Conservation (phyloP, 2,329 filamentous ascomycete genomes). For the Arthroderma sp. region DNA sequence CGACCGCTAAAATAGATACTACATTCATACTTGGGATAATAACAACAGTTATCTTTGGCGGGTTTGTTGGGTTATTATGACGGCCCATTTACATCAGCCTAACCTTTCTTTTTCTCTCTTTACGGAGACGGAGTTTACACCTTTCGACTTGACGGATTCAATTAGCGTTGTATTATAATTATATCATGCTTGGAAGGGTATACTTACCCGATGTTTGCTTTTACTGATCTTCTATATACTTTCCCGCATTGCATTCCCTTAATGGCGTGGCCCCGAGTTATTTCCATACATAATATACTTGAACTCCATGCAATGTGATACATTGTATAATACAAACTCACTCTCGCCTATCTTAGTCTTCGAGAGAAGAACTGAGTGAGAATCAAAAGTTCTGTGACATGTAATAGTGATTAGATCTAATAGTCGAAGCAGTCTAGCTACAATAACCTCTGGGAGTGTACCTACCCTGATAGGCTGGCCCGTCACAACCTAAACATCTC, state of each 20-base stretch:
- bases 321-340: too few species aligned
- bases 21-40: neutral
- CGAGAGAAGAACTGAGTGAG: too few species aligned
- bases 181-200: neutral
- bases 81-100: neutral
- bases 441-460: neutral
- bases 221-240: neutral
- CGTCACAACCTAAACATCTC: slow-evolving; percentile 39
- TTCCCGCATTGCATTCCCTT: neutral
- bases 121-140: neutral
- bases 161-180: neutral
- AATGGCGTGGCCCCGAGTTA: neutral
- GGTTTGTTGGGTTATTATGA: neutral
- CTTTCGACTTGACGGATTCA: neutral
- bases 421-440: neutral
- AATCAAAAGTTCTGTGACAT: too few species aligned
- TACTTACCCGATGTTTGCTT: neutral
- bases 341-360: too few species aligned
- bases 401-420: too few species aligned
- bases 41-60: neutral
- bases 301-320: too few species aligned
- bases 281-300: neutral
- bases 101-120: neutral
- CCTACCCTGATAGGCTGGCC: too few species aligned
- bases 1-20: neutral